Percentiles rank a stretch among this genome's conserved stretches.
Conservation (phyloP, 2,329 filamentous ascomycete genomes). For the Beauveria sp. region DNA sequence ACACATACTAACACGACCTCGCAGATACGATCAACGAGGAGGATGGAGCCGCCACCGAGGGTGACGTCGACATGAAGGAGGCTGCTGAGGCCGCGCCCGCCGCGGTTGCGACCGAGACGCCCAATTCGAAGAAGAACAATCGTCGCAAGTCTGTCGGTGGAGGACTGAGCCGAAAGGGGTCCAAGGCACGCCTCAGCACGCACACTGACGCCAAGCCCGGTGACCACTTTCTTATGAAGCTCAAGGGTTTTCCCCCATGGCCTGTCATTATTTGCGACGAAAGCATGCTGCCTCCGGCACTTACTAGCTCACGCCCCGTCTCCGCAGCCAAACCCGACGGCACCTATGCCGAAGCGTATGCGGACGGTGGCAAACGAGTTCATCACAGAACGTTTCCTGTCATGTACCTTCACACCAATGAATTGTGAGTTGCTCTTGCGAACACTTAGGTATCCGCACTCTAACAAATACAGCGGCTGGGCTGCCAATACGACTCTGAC, state of each 20-base stretch:
- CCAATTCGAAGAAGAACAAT: slow-evolving; percentile 34
- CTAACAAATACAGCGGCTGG: slow-evolving; percentile 62
- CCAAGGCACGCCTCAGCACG: slow-evolving; percentile 55
- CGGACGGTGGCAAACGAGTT: slow-evolving; percentile 78
- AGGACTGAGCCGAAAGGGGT: slow-evolving; percentile 76
- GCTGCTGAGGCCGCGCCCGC: slow-evolving; percentile 21
- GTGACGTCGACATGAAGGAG: slow-evolving; percentile 50
- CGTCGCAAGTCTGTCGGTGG: slow-evolving; percentile 69
- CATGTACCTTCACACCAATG: slow-evolving; percentile 92
- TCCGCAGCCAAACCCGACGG: slow-evolving; percentile 77
- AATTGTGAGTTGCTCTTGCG: slow-evolving; percentile 67
- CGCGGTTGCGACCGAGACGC: slow-evolving; percentile 27
- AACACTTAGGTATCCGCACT: background rate
- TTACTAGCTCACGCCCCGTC: slow-evolving; percentile 73
- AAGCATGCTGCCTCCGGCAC: slow-evolving; percentile 75
- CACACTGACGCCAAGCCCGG: slow-evolving; percentile 80
- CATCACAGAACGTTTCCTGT: slow-evolving; percentile 84
- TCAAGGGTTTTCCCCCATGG: slow-evolving; percentile 94
- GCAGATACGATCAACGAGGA: slow-evolving; percentile 16
- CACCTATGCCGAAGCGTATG: slow-evolving; percentile 78
- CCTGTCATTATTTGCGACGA: slow-evolving; percentile 91
- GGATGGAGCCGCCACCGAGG: slow-evolving; percentile 25
- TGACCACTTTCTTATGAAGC: slow-evolving; percentile 83
- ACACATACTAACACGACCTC: background rate
- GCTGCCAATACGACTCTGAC: slow-evolving; percentile 76